Evolutionary conservation across 2,329 filamentous ascomycete genomes (phyloP), one percentile per base, ranked within the genome.

Genomic region (Aspergillus sojae): DNA sequence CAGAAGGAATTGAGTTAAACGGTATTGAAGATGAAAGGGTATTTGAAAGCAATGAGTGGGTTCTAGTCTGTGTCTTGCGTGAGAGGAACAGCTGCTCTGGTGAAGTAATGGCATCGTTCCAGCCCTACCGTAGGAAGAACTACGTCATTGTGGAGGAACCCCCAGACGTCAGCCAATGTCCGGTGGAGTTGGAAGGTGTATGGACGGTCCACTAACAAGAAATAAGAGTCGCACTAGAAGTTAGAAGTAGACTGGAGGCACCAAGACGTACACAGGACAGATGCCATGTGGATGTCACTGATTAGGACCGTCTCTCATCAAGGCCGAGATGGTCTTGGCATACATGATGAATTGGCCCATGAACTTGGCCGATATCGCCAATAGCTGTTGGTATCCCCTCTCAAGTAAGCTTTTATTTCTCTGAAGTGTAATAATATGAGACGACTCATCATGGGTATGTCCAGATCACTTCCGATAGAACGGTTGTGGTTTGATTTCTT

Each of bases 91-190:
- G 30, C 30, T 16, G 45, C 28, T 48, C 32, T 43, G 54, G 46
- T 64, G 58, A 64, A 58, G 54, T 64, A 58, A 60, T 43, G 7
- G 6, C 21, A 50, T 56, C 39, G 58, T 19, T 19, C 52, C 53
- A 58, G 50, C 50, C 60, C 39, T 60, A 60, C 54, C 34, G 36
- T 21, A 14, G 19, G 11, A 34, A 48, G 57, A 39, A 57, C 60
- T 68, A 68, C 65, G 79, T 76, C 82, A 84, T 84, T 66, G 60
- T 69, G 68, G 66, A 62, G 62, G 57, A 54, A 10, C 16, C 10
- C 48, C 28, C 61, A 63, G 39, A 30, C 36, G 39, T 43, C 48
- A 41, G 41, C 62, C 61, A 62, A 62, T 48, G 12, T 60, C 43
- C 54, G 36, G 57, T 30, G 58, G 61, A 39, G 32, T 55, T 36